Conservation (phyloP, 768 basidiomycete genomes). For the Leccinum olivaceopallidum region DNA sequence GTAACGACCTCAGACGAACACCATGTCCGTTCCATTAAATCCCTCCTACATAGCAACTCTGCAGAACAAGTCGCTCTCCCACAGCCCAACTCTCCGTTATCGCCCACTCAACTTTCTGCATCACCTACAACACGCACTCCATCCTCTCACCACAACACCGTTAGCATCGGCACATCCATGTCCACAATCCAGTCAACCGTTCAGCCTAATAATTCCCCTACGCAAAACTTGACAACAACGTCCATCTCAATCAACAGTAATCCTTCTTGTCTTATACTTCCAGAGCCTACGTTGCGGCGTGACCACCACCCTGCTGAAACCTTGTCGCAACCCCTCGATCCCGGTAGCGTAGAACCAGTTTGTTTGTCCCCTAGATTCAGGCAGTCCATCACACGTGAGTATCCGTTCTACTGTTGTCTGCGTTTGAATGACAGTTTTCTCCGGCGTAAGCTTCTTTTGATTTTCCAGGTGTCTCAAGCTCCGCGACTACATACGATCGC, state of each 20-base stretch:
- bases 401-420: background rate
- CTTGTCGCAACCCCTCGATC: constrained; percentile 13
- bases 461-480: constrained; percentile 15
- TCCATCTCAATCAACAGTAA: constrained; percentile 15
- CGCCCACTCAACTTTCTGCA: constrained; percentile 20
- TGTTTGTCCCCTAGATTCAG: constrained; percentile 9
- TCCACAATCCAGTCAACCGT: constrained; percentile 18
- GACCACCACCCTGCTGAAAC: constrained; percentile 12
- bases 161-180: constrained; percentile 18
- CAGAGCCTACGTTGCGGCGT: constrained; percentile 12
- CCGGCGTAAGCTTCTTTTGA: constrained; percentile 28
- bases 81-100: constrained; percentile 13
- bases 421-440: constrained; percentile 6
- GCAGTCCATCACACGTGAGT: constrained; percentile 30
- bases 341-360: constrained; percentile 14
- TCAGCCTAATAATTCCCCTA: constrained; percentile 22
- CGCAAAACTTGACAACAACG: constrained; percentile 12
- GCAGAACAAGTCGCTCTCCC: constrained; percentile 6
- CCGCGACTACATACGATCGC: constrained; percentile 15
- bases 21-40: constrained; percentile 10
- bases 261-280: constrained; percentile 25
- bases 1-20: constrained; percentile 19
- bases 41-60: constrained; percentile 3
- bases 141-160: constrained; percentile 9
- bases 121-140: constrained; percentile 19